Base-by-base conservation (phyloP, 345 rosid genomes). In the Populus tremula region DNA sequence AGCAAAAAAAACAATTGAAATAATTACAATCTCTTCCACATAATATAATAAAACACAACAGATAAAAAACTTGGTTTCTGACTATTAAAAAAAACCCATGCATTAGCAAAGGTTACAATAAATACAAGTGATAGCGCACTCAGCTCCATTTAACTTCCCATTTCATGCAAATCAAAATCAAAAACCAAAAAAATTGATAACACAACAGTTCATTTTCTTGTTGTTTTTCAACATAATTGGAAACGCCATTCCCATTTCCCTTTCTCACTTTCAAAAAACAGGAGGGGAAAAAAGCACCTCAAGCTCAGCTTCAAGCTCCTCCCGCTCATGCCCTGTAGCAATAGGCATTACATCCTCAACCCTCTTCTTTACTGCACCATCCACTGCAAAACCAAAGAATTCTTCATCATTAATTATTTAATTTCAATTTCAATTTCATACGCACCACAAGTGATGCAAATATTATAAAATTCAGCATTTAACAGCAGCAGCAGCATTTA, bases 281-380 rank as follows among this genome's bases (percentile, higher is more conserved):
- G 5, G 7, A 14, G 8, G 72, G 1, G 2, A 14, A 8, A 12
- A 33, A 78, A 68, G 62, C 71, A 95, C 97, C 99, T 87, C 76
- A 39, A 92, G 76, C 83, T 90, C 94, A 71, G 90, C 88, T 77
- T 89, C 92, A 72, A 92, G 87, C 88, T 95, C 99, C 85, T 95
- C 96, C 49, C 89, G 88, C 81, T 95, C 96, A 20, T 93, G 97
- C n/a, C 98, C 98, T 45, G 99, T 93, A 2, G 98, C 97, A 80
- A 92, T 90, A 13, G 93, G 98, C 91, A 88, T 87, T 54, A 90
- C 84, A 85, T 91, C 91, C 82, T 90, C 97, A 69, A 89, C 89
- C 68, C 64, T 87, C 87, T 89, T 90, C 88, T 85, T 90, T 82
- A 85, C 87, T 8, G 87, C 49, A 70, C 86, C 85, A 76, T 71